Evolutionary conservation across 331 rosid genomes (phyloP).

Genomic region (Cucumis variabilis): DNA sequence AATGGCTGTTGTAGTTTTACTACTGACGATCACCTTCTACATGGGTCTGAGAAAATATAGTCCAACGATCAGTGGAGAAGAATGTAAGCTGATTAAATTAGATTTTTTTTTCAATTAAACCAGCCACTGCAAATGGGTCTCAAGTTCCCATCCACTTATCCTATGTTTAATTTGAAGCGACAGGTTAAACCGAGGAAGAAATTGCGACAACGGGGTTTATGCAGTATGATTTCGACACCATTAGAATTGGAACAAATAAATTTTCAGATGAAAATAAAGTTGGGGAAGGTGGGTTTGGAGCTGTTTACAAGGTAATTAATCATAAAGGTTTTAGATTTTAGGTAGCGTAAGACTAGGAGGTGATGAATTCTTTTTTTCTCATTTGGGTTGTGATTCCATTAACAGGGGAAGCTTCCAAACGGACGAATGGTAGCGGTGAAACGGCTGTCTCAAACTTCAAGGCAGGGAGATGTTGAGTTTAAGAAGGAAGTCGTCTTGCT

Average conservation of each 20-base stretch:
- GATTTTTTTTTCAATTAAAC: no score
- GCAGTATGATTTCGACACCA: constrained; percentile 48
- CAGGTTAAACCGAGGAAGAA: constrained; percentile 23
- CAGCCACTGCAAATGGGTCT: no score
- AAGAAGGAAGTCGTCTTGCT: no score
- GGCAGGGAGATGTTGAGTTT: no score
- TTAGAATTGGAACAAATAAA: constrained; percentile 45
- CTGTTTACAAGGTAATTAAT: constrained; percentile 56
- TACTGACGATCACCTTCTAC: constrained; percentile 17
- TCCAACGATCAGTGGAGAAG: neutral
- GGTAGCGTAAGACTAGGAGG: neutral
- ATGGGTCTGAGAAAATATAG: constrained; percentile 29
- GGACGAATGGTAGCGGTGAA: no score
- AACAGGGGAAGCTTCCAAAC: no score
- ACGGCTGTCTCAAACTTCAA: no score
- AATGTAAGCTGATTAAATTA: neutral
- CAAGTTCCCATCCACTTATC: neutral
- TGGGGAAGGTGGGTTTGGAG: constrained; percentile 72
- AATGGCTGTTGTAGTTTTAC: neutral
- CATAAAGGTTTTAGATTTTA: neutral
- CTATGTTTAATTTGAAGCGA: neutral
- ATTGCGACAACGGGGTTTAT: constrained; percentile 29
- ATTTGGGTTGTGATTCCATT: no score
- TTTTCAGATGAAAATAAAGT: constrained; percentile 55
- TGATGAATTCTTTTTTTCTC: no score